Base-by-base conservation (phyloP, 1,284 basidiomycete genomes). In the Erythrobasidium hasegawianum region DNA sequence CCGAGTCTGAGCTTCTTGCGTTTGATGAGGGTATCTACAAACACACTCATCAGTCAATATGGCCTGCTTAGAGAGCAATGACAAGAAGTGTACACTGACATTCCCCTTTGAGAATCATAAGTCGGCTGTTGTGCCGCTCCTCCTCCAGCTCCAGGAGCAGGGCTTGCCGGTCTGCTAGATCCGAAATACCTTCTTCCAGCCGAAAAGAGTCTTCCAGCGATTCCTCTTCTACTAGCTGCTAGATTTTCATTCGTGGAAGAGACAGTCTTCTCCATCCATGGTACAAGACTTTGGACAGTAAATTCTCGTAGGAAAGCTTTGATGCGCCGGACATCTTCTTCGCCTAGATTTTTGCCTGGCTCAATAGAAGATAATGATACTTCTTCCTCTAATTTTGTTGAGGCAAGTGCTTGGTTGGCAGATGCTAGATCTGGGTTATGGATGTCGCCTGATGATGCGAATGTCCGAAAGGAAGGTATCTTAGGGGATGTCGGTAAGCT, bases 241-340 rank as follows among this genome's bases (percentile, higher is more conserved):
- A 89, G 94, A 69, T 83, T 83, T 80, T 98, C 95, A 76, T 96
- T 96, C 89, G 92, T 96, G 67, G 96, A 90, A 53, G 92, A 76
- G 1, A 96, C 87, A 74, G 86, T 87, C 71, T 88, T 88, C 79
- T 98, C 95, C 90, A 98, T 93, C 87, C 89, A 97, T 0, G 95
- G 95, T 2, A 97, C 79, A 39, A 98, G 80, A 72, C 88, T 93
- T 84, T 92, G 91, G 2, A 88, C 86, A 1, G 92, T 83, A 71
- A 97, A 87, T 76, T 97, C 95, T 50, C 94, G 84, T 5, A 92
- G 83, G 71, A 97, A 92, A 49, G 85, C 84, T 0, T 86, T 86
- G 24, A 89, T 84, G 68, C 86, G 84, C 68, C 88, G 84, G 11
- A 93, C 88, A 77, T 97, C 94, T 53, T 82, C 81, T 67, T 89